Percentiles rank a stretch among this genome's conserved stretches.
Evolutionary conservation across 1,284 basidiomycete genomes (phyloP).

Genomic region (Xerocomus amazonicus): DNA sequence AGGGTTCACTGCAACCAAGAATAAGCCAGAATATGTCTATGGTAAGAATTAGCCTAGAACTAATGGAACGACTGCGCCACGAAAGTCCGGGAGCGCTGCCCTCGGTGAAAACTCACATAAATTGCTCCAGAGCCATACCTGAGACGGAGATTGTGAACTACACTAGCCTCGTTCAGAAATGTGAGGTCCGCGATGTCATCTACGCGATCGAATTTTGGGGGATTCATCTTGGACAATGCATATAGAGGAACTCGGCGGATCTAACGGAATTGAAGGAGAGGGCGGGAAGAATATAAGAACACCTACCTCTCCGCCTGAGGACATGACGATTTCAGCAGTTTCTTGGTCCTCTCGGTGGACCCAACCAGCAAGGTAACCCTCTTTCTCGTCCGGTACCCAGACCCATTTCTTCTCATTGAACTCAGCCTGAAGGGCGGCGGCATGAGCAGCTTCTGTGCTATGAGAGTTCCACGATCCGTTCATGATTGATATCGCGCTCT

Average conservation of each 20-base stretch:
- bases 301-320: conserved; percentile 70
- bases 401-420: conserved; percentile 98
- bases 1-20: conserved; percentile 98
- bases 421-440: conserved; percentile 87
- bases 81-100: background rate
- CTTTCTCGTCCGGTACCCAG: conserved; percentile 87
- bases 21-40: conserved; percentile 93
- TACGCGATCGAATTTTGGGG: conserved; percentile 96
- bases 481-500: conserved; percentile 35
- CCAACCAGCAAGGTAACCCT: conserved; percentile 90
- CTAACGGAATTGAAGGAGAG: conserved; percentile 37
- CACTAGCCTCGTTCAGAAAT: conserved; percentile 97
- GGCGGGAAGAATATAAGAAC: conserved; percentile 17
- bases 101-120: conserved; percentile 65
- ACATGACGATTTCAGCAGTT: conserved; percentile 74
- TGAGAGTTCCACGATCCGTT: conserved; percentile 54
- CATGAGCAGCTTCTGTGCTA: conserved; percentile 67
- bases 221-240: conserved; percentile 92
- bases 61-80: background rate
- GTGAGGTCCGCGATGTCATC: conserved; percentile 99
- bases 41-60: conserved; percentile 14
- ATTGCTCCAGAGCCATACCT: conserved; percentile 92
- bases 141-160: conserved; percentile 93
- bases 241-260: conserved; percentile 74
- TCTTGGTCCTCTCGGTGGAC: conserved; percentile 83